Evolutionary conservation across 768 basidiomycete genomes (phyloP), one percentile per base, ranked within the genome.

Genomic region (Amanita polypyramis): DNA sequence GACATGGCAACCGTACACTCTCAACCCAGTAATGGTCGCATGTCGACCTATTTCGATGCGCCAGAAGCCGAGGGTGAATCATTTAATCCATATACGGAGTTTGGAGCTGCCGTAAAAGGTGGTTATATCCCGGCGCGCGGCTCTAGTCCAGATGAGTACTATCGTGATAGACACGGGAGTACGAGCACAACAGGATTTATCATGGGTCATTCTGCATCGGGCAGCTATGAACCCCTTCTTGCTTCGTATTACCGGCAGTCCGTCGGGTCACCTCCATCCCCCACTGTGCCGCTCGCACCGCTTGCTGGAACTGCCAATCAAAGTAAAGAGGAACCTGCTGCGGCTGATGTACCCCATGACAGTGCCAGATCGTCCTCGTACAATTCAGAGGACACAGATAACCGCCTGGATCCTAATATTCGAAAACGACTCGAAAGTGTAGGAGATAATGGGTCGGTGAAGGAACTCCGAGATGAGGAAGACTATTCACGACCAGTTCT

Each of bases 181-280:
- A 62, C 59, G 38, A 59, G 58, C 43, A 56, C 61, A 20, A 58
- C 59, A 10, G 61, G 65, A 12, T 60, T 59, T 23, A 34, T 53
- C 21, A 51, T 53, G 41, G 48, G 66, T 20, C 70, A 79, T 57
- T 66, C 68, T 21, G 65, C 70, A 37, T 72, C 66, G 2, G 77
- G 73, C 11, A 83, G 80, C 62, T 72, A 72, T 47, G 82, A 84
- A 53, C 79, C 79, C 21, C 64, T 84, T 17, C 62, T 84, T 40
- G 70, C 74, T 20, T 62, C 67, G 10, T 76, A 69, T 49, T 60
- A 62, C 33, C 65, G 47, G 20, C 47, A 41, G 27, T 35, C 45
- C 20, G 34, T 41, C 29, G 25, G 27, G 17, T 32, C 38, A 4
- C 23, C 35, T 3, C 23, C 50, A 36, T 36, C 46, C 11, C 49